Conservation (phyloP, 805 yeast genomes). For the Sugiyamaella valdiviana region DNA sequence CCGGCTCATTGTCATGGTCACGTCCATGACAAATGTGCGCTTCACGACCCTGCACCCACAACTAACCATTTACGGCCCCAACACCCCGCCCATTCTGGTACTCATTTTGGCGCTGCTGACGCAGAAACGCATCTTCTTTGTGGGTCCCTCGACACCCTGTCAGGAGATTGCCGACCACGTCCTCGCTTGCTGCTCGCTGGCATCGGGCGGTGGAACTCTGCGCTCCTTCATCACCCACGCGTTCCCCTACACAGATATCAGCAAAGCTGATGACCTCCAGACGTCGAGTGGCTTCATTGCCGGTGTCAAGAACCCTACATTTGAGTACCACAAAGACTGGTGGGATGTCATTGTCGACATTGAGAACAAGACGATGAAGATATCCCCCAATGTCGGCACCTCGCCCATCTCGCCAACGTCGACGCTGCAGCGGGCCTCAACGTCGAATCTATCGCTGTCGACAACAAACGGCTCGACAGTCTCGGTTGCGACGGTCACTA, state of each 20-base stretch:
- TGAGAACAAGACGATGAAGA: conserved; percentile 36
- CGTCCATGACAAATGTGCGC: conserved; percentile 20
- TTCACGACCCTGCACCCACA: conserved; percentile 37
- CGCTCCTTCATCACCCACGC: conserved; percentile 44
- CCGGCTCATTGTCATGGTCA: conserved; percentile 26
- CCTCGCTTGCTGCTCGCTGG: conserved; percentile 42
- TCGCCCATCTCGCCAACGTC: conserved; percentile 1
- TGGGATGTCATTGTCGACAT: conserved; percentile 54
- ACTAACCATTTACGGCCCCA: conserved; percentile 46
- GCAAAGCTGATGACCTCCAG: conserved; percentile 46
- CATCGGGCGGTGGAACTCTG: conserved; percentile 42
- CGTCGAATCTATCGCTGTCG: neutral
- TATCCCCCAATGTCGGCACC: conserved; percentile 22
- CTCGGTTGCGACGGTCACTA: neutral
- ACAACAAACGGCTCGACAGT: neutral
- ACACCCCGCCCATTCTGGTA: conserved; percentile 49
- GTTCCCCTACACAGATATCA: conserved; percentile 52
- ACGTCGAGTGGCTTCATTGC: conserved; percentile 48
- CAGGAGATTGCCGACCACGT: conserved; percentile 47
- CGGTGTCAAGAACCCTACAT: conserved; percentile 57
- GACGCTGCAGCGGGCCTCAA: neutral
- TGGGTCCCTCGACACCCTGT: conserved; percentile 47
- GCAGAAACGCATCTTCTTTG: conserved; percentile 44
- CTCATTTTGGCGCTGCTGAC: conserved; percentile 48
- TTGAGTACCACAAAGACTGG: conserved; percentile 46